Evolutionary conservation across 2,329 filamentous ascomycete genomes (phyloP).

Genomic region (Epichloe aotearoae): DNA sequence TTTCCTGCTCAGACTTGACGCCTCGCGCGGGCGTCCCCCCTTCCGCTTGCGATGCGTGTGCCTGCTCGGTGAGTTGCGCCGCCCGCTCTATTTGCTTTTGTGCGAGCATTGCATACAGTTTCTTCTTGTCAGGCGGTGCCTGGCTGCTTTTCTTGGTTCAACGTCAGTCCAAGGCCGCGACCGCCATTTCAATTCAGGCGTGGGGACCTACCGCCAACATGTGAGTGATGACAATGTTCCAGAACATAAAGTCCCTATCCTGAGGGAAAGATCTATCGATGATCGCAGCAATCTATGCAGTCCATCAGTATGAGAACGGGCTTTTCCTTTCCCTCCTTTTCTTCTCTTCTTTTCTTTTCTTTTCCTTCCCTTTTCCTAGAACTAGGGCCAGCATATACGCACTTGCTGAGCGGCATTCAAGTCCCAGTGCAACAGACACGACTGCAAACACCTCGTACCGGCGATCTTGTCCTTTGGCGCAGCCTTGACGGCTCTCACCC

Average conservation of each 20-base stretch:
- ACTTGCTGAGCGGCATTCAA: slow-evolving; percentile 44
- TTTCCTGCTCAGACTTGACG: slow-evolving; percentile 35
- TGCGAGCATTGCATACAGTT: slow-evolving; percentile 37
- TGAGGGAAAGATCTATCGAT: slow-evolving; percentile 37
- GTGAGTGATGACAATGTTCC: slow-evolving; percentile 40
- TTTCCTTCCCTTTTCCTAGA: neutral
- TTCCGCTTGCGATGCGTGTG: slow-evolving; percentile 8
- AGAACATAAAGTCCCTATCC: slow-evolving; percentile 37
- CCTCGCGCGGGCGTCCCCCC: slow-evolving; percentile 14
- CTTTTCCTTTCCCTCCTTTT: neutral
- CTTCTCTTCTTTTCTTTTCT: neutral
- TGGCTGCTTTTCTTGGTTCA: slow-evolving; percentile 30
- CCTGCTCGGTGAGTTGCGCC: slow-evolving; percentile 30
- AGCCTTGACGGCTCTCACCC: slow-evolving; percentile 38
- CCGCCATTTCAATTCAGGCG: neutral
- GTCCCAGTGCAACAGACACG: slow-evolving; percentile 42
- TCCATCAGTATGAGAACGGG: neutral
- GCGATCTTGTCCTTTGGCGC: slow-evolving; percentile 31
- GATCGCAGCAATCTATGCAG: slow-evolving; percentile 36
- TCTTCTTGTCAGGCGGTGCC: slow-evolving; percentile 33
- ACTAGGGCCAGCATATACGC: slow-evolving; percentile 5
- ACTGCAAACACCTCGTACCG: slow-evolving; percentile 33
- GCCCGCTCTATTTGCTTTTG: slow-evolving; percentile 38
- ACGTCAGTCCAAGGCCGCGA: neutral
- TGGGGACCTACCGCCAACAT: slow-evolving; percentile 34